phyloP scores from a whole-genome alignment of 192 early-diverging fungal species.

The Podila horticola region DNA sequence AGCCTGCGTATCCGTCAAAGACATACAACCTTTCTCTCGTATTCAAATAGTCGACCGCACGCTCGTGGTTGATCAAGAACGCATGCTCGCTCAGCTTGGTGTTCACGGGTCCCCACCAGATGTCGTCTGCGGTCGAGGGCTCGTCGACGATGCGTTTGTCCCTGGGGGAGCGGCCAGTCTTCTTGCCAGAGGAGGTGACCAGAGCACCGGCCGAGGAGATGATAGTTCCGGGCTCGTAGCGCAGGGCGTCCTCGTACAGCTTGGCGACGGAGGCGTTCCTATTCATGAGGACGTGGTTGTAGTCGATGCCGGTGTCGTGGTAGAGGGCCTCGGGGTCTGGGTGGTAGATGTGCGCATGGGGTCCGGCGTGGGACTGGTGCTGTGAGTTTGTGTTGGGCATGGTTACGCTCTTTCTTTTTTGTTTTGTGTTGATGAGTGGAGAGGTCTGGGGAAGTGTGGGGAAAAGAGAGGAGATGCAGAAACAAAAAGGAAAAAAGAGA shows the following conservation, averaged over 20 bases:
- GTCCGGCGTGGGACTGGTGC: constrained; percentile 9
- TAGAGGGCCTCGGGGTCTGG: constrained; percentile 36
- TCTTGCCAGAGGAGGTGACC: constrained; percentile 87
- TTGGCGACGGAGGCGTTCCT: constrained; percentile 85
- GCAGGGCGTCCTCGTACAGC: constrained; percentile 92
- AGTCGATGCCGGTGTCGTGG: constrained; percentile 67
- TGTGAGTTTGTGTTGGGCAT: constrained; percentile 1
- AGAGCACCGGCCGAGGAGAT: constrained; percentile 92
- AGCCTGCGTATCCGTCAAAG: constrained; percentile 96
- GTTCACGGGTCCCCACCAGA: constrained; percentile 99
- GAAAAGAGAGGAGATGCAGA: neutral
- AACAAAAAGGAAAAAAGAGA: neutral
- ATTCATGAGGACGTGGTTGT: constrained; percentile 80
- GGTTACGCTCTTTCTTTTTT: neutral
- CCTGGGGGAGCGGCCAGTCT: constrained; percentile 92
- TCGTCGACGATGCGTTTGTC: constrained; percentile 99
- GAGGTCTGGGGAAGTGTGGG: neutral
- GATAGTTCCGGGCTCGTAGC: constrained; percentile 82
- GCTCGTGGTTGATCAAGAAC: constrained; percentile 95
- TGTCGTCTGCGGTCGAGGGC: constrained; percentile 75
- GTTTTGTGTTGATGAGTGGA: neutral
- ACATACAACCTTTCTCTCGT: constrained; percentile 90
- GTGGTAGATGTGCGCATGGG: constrained; percentile 11
- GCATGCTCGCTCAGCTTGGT: constrained; percentile 79
- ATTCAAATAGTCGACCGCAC: constrained; percentile 95